Evolutionary conservation across 2,329 filamentous ascomycete genomes (phyloP).

Genomic region (Aspergillus hortae): DNA sequence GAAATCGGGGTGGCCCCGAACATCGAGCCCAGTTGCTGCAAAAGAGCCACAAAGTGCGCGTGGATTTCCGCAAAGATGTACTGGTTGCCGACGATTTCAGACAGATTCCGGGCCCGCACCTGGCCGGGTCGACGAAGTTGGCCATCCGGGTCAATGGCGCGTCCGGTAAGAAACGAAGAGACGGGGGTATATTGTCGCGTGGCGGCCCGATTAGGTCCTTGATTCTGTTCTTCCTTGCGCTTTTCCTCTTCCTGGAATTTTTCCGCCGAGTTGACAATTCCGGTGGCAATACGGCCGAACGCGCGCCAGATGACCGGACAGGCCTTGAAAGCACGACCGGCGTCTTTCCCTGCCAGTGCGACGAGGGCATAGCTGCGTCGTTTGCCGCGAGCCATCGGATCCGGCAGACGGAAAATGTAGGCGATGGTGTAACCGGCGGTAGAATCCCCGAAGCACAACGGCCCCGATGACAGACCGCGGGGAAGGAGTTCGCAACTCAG

Average conservation of each 20-base stretch:
- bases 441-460: constrained; percentile 57
- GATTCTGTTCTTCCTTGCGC: constrained; percentile 37
- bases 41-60: constrained; percentile 50
- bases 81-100: constrained; percentile 57
- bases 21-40: constrained; percentile 45
- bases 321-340: constrained; percentile 44
- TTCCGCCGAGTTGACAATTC: constrained; percentile 48
- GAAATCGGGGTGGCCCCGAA: constrained; percentile 44
- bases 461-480: constrained; percentile 53
- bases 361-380: constrained; percentile 56
- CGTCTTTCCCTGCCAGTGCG: constrained; percentile 54
- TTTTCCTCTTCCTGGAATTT: constrained; percentile 44
- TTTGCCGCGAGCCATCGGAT: constrained; percentile 56
- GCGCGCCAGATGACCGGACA: constrained; percentile 50
- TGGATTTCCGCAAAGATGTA: constrained; percentile 58
- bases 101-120: constrained; percentile 54
- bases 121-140: constrained; percentile 52
- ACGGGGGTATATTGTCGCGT: constrained; percentile 51
- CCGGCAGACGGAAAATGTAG: constrained; percentile 57
- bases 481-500: constrained; percentile 56
- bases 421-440: constrained; percentile 57
- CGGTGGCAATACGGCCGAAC: constrained; percentile 53
- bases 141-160: constrained; percentile 54
- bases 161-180: constrained; percentile 57
- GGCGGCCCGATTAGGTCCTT: constrained; percentile 20